Base-by-base conservation (phyloP, 2,329 filamentous ascomycete species). In the Neocatenulostroma microsporum region DNA sequence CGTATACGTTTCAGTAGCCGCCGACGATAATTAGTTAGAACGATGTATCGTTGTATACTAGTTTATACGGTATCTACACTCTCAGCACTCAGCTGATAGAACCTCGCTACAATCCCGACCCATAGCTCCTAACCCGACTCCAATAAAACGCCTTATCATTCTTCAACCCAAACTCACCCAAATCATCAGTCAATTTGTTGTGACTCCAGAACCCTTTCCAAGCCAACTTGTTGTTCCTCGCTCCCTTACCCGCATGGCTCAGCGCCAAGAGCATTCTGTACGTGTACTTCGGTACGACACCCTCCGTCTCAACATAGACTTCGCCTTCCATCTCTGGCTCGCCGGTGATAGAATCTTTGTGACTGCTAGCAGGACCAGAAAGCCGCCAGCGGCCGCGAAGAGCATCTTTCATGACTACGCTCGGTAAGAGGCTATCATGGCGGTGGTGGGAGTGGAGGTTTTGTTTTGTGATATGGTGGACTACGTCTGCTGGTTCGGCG, bases 131-230 rank as follows among this genome's bases (percentile, higher is more conserved):
- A 4, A 81, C 77, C 26, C 77, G 57, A 47, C 71, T 72, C 63
- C 76, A 81, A 42, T 75, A 76, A 53, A 72, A 80, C 2, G 73
- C 62, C 42, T 69, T 63, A 57, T 80, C 74, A 51, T 81, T 76
- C 54, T 72, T 73, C 49, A 80, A 52, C 2, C 66, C 67, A 61
- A 96, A 96, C 62, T 84, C 82, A 3, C 72, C 84, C 83, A 84
- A 91, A 61, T 95, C 88, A 57, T 94, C 87, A 6, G 86, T 94
- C 53, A 94, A 61, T 49, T 76, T 74, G 57, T 96, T 94, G 57
- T 93, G 89, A 64, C 81, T 89, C 76, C 85, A 94, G 57, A 88
- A 95, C 1, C 83, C 82, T 51, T 82, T 82, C 89, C 91, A 98
- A 1, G 69, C 66, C 34, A 98, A 63, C 62, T 93, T 94, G 44